Evolutionary conservation across 2,329 filamentous ascomycete genomes (phyloP).

Genomic region (Ascosphaera aggregata): DNA sequence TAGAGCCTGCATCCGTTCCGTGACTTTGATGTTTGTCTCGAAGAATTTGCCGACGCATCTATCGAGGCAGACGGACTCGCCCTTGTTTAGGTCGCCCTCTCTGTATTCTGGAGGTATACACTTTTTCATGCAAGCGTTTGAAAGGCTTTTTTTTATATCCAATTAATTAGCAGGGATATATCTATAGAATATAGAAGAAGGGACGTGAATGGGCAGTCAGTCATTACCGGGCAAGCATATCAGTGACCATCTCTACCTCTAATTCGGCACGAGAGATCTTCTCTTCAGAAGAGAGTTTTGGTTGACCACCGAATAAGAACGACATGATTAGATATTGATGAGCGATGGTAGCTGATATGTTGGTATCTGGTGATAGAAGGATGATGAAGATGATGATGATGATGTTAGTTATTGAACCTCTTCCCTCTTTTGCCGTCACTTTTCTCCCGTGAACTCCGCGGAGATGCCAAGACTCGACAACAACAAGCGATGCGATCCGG

Average conservation of each 20-base stretch:
- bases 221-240: slow-evolving; percentile 98
- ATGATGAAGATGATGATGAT: not conserved
- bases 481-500: no score
- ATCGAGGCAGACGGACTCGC: slow-evolving; percentile 94
- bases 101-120: slow-evolving; percentile 85
- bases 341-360: no score
- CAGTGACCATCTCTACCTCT: slow-evolving; percentile 91
- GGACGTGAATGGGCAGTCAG: no score
- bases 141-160: slow-evolving; percentile 30
- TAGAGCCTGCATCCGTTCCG: slow-evolving; percentile 93
- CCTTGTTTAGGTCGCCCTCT: slow-evolving; percentile 94
- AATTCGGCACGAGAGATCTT: slow-evolving; percentile 93
- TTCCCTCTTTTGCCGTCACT: no score
- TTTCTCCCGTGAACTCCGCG: no score
- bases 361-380: no score
- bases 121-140: slow-evolving; percentile 77
- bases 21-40: slow-evolving; percentile 94
- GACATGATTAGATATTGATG: slow-evolving; percentile 42
- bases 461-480: no score
- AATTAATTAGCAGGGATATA: not conserved
- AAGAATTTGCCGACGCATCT: slow-evolving; percentile 97
- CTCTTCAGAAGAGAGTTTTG: slow-evolving; percentile 81
- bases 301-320: slow-evolving; percentile 46
- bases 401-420: not conserved
- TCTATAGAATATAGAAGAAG: not conserved